phyloP scores from a whole-genome alignment of 1,284 basidiomycete genomes.

The Phellinidium pouzarii region DNA sequence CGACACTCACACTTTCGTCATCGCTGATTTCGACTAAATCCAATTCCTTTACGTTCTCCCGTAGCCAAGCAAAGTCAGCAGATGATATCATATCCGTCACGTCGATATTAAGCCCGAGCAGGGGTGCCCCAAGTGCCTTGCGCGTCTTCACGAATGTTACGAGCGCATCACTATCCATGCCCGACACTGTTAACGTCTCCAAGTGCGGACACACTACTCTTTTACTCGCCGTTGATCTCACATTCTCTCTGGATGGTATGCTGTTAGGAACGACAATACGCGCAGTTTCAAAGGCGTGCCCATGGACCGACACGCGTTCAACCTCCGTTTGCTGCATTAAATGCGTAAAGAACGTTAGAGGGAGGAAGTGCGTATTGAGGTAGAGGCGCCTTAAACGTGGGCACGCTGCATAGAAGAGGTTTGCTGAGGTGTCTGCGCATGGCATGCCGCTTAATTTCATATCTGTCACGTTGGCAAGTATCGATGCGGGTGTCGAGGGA shows the following conservation, averaged over 20 bases:
- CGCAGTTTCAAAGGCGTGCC: not conserved
- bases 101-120: slow-evolving; percentile 10
- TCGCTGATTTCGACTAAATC: slow-evolving; percentile 12
- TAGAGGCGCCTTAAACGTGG: slow-evolving; percentile 2
- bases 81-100: not conserved
- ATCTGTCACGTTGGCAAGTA: slow-evolving; percentile 8
- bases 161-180: slow-evolving; percentile 6
- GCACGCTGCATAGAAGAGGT: slow-evolving; percentile 3
- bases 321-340: slow-evolving; percentile 2
- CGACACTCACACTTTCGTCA: slow-evolving; percentile 6
- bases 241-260: not conserved
- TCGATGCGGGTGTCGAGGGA: slow-evolving; percentile 19
- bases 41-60: slow-evolving; percentile 2
- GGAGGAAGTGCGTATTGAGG: slow-evolving; percentile 12
- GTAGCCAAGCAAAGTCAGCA: slow-evolving; percentile 3
- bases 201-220: slow-evolving; percentile 8
- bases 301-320: not conserved
- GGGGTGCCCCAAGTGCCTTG: slow-evolving; percentile 1
- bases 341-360: slow-evolving; percentile 1
- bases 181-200: slow-evolving; percentile 8
- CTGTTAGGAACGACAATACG: not conserved
- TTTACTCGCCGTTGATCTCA: not conserved
- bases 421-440: not conserved
- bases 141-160: slow-evolving; percentile 11
- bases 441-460: slow-evolving; percentile 5